phyloP scores from a whole-genome alignment of 306 rosid genomes.

The Cucumis melo region DNA sequence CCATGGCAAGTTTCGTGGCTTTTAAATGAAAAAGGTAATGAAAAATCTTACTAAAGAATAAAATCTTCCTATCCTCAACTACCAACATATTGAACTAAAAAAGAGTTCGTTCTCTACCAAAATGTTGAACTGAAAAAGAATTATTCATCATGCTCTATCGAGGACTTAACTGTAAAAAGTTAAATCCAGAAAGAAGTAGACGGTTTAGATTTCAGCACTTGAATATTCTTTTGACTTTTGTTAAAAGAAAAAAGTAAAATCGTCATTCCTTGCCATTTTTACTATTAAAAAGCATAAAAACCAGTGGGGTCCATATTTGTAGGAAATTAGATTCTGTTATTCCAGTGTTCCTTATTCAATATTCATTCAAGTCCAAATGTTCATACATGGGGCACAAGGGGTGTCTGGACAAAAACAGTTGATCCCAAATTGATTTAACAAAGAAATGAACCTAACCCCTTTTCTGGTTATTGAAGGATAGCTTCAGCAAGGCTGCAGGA shows the following conservation, averaged over 20 bases:
- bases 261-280: neutral
- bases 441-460: neutral
- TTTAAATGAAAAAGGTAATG: neutral
- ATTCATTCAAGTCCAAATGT: neutral
- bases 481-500: neutral
- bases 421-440: neutral
- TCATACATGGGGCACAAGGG: neutral
- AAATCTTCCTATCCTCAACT: neutral
- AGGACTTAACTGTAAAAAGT: neutral
- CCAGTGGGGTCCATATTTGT: neutral
- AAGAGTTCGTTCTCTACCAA: no score
- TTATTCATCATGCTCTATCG: neutral
- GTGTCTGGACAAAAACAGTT: neutral
- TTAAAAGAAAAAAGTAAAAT: neutral
- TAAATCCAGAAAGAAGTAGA: neutral
- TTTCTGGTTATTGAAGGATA: neutral
- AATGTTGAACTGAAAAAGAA: no score
- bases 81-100: no score
- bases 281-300: neutral
- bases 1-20: neutral
- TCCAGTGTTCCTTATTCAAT: neutral
- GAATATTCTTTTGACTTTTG: neutral
- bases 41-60: no score
- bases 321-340: neutral
- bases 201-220: neutral